phyloP scores from a whole-genome alignment of 768 basidiomycete genomes.

The Rhizopogon sp. region DNA sequence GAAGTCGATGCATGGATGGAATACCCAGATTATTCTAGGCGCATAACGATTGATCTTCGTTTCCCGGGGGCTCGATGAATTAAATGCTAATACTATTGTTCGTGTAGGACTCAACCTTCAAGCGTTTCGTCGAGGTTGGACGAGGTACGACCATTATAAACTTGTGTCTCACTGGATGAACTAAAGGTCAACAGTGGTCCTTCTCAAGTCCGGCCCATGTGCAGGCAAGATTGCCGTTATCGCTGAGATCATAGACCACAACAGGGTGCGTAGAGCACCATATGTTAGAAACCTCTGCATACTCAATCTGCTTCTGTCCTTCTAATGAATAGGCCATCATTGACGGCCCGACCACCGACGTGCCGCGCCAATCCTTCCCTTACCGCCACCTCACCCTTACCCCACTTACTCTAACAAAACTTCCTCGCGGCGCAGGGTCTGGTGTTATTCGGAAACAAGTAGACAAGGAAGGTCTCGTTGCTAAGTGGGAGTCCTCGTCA shows the following conservation, averaged over 20 bases:
- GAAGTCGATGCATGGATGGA: not conserved
- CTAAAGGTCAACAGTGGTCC: conserved; percentile 53
- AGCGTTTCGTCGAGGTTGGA: conserved; percentile 97
- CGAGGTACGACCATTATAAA: conserved; percentile 52
- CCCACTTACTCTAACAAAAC: conserved; percentile 70
- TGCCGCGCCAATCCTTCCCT: conserved; percentile 88
- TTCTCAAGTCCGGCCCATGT: conserved; percentile 84
- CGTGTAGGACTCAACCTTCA: conserved; percentile 77
- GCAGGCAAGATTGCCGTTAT: conserved; percentile 92
- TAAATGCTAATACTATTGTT: not conserved
- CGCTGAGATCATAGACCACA: conserved; percentile 98
- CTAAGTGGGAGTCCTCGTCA: conserved; percentile 83
- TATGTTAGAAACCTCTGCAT: not conserved
- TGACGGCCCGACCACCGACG: conserved; percentile 88
- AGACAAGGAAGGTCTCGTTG: conserved; percentile 77
- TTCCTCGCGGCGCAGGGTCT: conserved; percentile 84
- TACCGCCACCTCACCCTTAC: conserved; percentile 94
- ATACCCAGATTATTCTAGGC: not conserved
- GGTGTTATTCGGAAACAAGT: conserved; percentile 80
- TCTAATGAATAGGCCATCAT: conserved; percentile 70
- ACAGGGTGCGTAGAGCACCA: conserved; percentile 60
- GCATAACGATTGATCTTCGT: not conserved
- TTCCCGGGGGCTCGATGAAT: not conserved
- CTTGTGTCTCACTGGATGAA: not conserved
- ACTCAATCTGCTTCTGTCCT: not conserved